Conservation (phyloP, 371 early-diverging fungal species). For the Mortierella sp. region DNA sequence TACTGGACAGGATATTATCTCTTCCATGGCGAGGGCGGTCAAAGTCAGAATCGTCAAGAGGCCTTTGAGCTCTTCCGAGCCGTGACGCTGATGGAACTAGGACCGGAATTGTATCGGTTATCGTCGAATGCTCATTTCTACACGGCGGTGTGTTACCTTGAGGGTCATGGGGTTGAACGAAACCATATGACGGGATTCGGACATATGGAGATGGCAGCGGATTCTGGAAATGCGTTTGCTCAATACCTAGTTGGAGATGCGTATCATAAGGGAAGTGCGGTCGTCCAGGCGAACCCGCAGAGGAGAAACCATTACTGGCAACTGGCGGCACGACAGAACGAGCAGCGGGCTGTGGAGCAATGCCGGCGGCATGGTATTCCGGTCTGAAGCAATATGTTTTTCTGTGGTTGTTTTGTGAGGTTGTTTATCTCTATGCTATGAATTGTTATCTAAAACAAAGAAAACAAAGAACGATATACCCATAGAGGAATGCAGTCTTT, state of each 20-base stretch:
- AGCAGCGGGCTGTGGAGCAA: slow-evolving; percentile 34
- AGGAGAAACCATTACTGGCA: slow-evolving; percentile 48
- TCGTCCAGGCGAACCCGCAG: slow-evolving; percentile 27
- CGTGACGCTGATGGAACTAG: slow-evolving; percentile 26
- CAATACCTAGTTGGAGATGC: slow-evolving; percentile 49
- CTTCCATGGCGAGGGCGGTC: slow-evolving; percentile 52
- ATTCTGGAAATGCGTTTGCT: slow-evolving; percentile 41
- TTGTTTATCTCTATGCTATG: too few species aligned
- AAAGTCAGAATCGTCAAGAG: slow-evolving; percentile 11
- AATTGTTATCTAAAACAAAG: too few species aligned
- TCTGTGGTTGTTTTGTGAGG: too few species aligned
- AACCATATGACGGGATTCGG: slow-evolving; percentile 33
- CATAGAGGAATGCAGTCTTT: too few species aligned
- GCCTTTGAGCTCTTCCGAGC: slow-evolving; percentile 38
- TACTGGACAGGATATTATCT: slow-evolving; percentile 48
- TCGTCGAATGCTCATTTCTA: slow-evolving; percentile 49
- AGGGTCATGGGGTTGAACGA: slow-evolving; percentile 41
- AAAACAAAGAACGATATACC: too few species aligned
- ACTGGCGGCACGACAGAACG: slow-evolving; percentile 38
- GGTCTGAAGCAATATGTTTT: slow-evolving; percentile 7
- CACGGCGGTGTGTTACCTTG: slow-evolving; percentile 45
- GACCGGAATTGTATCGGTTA: slow-evolving; percentile 8
- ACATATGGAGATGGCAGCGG: slow-evolving; percentile 51
- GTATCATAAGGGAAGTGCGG: slow-evolving; percentile 37
- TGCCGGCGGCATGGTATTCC: slow-evolving; percentile 34